phyloP scores from a whole-genome alignment of 257 asterid species.

The Solanum boliviense region DNA sequence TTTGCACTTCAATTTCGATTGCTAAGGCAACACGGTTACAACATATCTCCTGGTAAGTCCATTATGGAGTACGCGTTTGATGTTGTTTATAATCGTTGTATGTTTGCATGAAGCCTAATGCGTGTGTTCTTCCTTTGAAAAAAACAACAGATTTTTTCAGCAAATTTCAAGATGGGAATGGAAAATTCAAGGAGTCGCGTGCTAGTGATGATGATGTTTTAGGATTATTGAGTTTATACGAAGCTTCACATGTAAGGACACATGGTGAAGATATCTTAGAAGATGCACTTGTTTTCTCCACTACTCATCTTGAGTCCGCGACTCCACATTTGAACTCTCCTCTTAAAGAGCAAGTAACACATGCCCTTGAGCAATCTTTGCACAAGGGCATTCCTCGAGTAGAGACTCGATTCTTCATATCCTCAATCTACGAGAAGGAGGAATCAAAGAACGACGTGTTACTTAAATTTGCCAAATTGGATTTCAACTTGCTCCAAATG shows the following conservation, averaged over 20 bases:
- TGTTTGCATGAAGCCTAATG: background rate
- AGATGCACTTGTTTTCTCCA: background rate
- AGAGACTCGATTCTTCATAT: background rate
- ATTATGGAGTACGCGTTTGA: background rate
- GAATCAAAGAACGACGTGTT: conserved; percentile 2
- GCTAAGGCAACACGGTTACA: conserved; percentile 27
- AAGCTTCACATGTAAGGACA: conserved; percentile 20
- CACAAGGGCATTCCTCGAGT: conserved; percentile 13
- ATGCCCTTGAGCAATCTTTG: conserved; percentile 17
- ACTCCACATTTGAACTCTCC: conserved; percentile 1
- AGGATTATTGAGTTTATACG: conserved; percentile 22
- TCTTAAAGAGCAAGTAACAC: conserved; percentile 9
- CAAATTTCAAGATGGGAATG: background rate
- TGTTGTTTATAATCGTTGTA: background rate
- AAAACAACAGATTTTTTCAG: background rate
- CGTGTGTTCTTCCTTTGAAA: background rate
- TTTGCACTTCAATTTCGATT: conserved; percentile 23
- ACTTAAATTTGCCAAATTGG: background rate
- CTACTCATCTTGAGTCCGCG: conserved; percentile 2
- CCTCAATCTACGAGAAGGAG: conserved; percentile 5
- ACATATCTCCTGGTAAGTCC: conserved; percentile 15
- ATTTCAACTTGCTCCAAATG: background rate
- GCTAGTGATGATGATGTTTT: background rate
- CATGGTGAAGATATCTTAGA: background rate
- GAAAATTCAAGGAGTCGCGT: background rate